phyloP scores from a whole-genome alignment of 164 flowering plant species.

The Tinospora cordifolia region DNA sequence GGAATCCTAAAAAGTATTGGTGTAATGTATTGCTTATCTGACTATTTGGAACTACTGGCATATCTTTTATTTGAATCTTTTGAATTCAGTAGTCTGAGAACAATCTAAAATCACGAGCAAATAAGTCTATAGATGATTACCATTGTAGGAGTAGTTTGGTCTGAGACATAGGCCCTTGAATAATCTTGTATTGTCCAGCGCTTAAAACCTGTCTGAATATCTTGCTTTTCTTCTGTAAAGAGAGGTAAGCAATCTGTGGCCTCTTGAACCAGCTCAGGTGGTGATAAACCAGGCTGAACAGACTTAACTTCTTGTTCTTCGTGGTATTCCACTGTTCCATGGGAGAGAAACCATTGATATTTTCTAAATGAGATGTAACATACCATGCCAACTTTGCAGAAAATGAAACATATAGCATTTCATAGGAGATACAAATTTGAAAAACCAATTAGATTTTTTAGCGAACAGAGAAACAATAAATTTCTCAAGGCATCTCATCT shows the following conservation, averaged over 20 bases:
- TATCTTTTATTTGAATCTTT: neutral
- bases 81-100: neutral
- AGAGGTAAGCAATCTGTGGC: constrained; percentile 48
- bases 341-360: constrained; percentile 6
- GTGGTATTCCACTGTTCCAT: constrained; percentile 25
- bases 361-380: neutral
- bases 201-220: constrained; percentile 25
- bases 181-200: constrained; percentile 81
- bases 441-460: too few species aligned
- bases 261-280: constrained; percentile 50
- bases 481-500: too few species aligned
- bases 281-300: constrained; percentile 34
- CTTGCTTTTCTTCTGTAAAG: constrained; percentile 8
- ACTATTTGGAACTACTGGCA: neutral
- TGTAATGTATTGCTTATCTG: too few species aligned
- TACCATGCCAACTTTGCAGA: too few species aligned
- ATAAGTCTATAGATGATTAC: constrained; percentile 25
- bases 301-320: constrained; percentile 37
- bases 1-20: too few species aligned
- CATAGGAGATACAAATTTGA: too few species aligned
- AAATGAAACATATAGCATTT: too few species aligned
- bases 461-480: too few species aligned
- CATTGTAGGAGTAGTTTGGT: constrained; percentile 58
- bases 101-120: neutral
- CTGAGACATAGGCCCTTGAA: constrained; percentile 56